These are phyloP conservation scores for Hydnomerulius pinastri DNA, from an alignment of 768 basidiomycete genomes.

Conservation along the genomic window DNA sequence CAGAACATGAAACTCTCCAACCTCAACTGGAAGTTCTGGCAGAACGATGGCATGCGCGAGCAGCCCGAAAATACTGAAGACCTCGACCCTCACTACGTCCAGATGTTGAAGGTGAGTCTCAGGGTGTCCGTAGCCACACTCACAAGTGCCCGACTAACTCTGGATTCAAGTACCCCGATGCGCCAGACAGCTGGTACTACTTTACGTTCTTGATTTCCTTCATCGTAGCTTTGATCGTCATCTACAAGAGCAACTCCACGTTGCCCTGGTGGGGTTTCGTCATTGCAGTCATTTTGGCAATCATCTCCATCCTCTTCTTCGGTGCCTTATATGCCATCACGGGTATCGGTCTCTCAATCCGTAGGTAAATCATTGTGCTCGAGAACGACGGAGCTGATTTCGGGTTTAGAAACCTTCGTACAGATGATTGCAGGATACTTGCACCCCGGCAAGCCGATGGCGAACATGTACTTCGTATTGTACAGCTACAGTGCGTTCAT, in stretches of 20 bases:
- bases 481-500: slow-evolving; percentile 45
- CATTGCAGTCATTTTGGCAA: slow-evolving; percentile 53
- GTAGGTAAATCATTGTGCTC: slow-evolving; percentile 14
- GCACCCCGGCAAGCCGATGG: slow-evolving; percentile 40
- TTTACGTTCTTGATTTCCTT: slow-evolving; percentile 32
- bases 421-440: slow-evolving; percentile 41
- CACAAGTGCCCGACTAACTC: not conserved
- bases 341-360: slow-evolving; percentile 22
- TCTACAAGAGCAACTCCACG: slow-evolving; percentile 54
- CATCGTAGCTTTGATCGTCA: slow-evolving; percentile 53
- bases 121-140: slow-evolving; percentile 15
- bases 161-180: slow-evolving; percentile 34
- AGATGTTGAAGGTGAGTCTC: slow-evolving; percentile 44
- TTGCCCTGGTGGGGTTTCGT: slow-evolving; percentile 63
- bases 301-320: slow-evolving; percentile 52
- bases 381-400: not conserved
- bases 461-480: slow-evolving; percentile 46
- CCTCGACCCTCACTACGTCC: slow-evolving; percentile 55
- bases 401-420: slow-evolving; percentile 24
- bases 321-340: slow-evolving; percentile 56
- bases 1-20: slow-evolving; percentile 22
- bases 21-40: slow-evolving; percentile 44
- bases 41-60: slow-evolving; percentile 14
- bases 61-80: slow-evolving; percentile 39
- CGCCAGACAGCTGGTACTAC: slow-evolving; percentile 36